Evolutionary conservation across 306 rosid genomes (phyloP).

Genomic region (Hylodesmum podocarpum): DNA sequence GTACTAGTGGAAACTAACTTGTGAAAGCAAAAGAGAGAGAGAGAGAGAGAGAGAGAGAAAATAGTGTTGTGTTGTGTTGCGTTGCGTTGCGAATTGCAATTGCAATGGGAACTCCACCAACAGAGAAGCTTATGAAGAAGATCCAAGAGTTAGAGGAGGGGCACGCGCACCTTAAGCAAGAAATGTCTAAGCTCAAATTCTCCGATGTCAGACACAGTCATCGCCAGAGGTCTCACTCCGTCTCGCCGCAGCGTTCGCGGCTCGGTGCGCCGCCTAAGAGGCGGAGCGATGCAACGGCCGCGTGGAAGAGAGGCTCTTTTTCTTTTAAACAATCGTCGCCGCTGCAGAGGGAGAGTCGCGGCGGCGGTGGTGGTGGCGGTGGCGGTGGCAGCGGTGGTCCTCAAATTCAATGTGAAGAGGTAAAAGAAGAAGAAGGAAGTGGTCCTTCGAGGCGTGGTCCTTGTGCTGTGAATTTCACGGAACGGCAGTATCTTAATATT

Average conservation of each 20-base stretch:
- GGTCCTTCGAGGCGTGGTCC: constrained; percentile 42
- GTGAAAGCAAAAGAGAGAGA: not conserved
- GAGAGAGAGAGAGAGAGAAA: not conserved
- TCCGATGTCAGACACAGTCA: constrained; percentile 49
- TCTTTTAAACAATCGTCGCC: constrained; percentile 89
- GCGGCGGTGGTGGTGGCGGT: constrained; percentile 40
- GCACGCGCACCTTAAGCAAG: constrained; percentile 78
- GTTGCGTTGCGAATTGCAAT: no score
- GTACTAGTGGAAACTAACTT: not conserved
- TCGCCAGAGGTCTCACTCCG: constrained; percentile 88
- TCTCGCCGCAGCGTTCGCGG: constrained; percentile 88
- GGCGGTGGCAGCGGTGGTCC: constrained; percentile 47
- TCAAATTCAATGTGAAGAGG: constrained; percentile 16
- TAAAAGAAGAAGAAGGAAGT: constrained; percentile 4
- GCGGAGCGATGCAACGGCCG: constrained; percentile 33
- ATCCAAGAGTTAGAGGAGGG: constrained; percentile 84
- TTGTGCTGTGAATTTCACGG: constrained; percentile 68
- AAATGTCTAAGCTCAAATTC: constrained; percentile 73
- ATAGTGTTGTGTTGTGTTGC: not conserved
- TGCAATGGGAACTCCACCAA: constrained; percentile 64
- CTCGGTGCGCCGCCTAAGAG: constrained; percentile 43
- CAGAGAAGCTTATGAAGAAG: constrained; percentile 82
- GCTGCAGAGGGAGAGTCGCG: constrained; percentile 81
- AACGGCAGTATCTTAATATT: constrained; percentile 75
- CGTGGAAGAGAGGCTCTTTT: constrained; percentile 58